These are phyloP conservation scores for Benincasa hispida DNA, from an alignment of 306 rosid species.

Conservation along the genomic window DNA sequence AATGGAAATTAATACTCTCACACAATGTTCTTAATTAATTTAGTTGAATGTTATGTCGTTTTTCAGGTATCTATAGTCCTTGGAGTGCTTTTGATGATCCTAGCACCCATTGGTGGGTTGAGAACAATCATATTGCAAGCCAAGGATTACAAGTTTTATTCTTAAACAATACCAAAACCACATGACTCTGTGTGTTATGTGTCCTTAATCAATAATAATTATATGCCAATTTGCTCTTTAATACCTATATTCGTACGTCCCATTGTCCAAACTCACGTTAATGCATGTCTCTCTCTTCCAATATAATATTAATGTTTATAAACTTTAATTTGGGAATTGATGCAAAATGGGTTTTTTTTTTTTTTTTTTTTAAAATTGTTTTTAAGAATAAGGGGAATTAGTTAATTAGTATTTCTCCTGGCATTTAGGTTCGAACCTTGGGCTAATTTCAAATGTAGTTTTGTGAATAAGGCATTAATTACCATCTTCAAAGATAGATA, in stretches of 20 bases:
- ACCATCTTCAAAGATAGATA: no score
- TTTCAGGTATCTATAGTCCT: slow-evolving; percentile 52
- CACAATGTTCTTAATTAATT: no score
- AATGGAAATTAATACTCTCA: neutral
- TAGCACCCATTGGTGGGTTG: slow-evolving; percentile 61
- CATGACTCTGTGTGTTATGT: neutral
- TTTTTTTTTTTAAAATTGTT: no score
- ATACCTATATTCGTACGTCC: neutral
- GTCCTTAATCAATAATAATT: neutral
- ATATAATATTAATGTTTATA: neutral
- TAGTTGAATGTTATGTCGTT: neutral
- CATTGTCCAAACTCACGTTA: neutral
- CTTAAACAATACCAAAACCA: neutral
- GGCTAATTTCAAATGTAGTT: no score
- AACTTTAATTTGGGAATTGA: neutral
- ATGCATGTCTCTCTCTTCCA: neutral
- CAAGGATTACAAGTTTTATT: slow-evolving; percentile 39
- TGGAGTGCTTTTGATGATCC: slow-evolving; percentile 44
- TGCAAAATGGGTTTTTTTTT: neutral
- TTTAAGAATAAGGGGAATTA: neutral
- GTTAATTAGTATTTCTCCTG: neutral
- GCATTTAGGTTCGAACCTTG: no score
- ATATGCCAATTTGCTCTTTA: neutral
- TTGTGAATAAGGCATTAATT: no score
- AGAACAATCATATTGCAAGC: slow-evolving; percentile 42